Evolutionary conservation across 73 alveolate genomes (phyloP).

Genomic region (Paramecium sonneborni): DNA sequence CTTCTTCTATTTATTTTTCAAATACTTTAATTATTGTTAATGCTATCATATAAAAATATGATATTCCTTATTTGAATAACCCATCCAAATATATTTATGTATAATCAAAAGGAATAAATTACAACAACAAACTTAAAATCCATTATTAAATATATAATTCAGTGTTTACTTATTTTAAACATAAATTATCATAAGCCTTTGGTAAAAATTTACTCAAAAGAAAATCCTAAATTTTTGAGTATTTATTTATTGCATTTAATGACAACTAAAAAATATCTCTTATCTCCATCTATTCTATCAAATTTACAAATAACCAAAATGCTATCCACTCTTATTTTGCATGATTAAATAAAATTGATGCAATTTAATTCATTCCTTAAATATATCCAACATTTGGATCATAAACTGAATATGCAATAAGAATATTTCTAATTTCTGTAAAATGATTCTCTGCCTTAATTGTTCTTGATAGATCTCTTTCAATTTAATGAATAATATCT

Average conservation of each 20-base stretch:
- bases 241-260: background rate
- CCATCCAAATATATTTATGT: conserved; percentile 25
- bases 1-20: background rate
- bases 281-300: conserved; percentile 14
- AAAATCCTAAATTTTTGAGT: conserved; percentile 4
- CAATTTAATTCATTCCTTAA: conserved; percentile 28
- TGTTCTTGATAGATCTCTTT: conserved; percentile 2
- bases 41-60: background rate
- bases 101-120: conserved; percentile 36
- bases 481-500: background rate
- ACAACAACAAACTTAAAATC: conserved; percentile 5
- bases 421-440: background rate
- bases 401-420: conserved; percentile 17
- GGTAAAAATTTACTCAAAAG: background rate
- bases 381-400: conserved; percentile 37
- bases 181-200: background rate
- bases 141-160: background rate
- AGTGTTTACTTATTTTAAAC: background rate
- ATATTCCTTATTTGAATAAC: conserved; percentile 7
- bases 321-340: conserved; percentile 39
- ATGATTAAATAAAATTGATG: conserved; percentile 2
- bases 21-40: background rate
- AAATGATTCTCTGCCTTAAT: background rate
- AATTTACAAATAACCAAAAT: background rate
- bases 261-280: conserved; percentile 10